Conservation (phyloP, 148 eudicot genomes). For the Talinum fruticosum region DNA sequence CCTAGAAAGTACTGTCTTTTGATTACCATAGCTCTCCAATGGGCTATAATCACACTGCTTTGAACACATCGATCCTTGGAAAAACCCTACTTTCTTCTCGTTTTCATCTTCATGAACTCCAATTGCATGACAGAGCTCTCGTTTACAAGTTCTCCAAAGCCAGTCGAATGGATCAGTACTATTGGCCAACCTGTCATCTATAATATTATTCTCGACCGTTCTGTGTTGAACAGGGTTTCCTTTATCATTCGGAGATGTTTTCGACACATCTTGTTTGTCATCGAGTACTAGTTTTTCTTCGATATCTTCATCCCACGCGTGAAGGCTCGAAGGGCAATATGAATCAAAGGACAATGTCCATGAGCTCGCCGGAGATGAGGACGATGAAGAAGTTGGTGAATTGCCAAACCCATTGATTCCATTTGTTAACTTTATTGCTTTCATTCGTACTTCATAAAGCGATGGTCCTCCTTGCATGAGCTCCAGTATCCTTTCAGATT, state of each 20-base stretch:
- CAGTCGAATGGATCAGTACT: slow-evolving; percentile 12
- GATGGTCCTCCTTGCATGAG: slow-evolving; percentile 33
- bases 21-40: neutral
- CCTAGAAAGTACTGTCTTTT: neutral
- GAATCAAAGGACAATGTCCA: slow-evolving; percentile 32
- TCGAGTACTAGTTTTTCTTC: neutral
- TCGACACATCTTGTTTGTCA: neutral
- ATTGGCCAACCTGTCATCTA: slow-evolving; percentile 6
- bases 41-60: slow-evolving; percentile 22
- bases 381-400: slow-evolving; percentile 20
- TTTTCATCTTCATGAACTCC: slow-evolving; percentile 13
- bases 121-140: slow-evolving; percentile 18
- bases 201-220: slow-evolving; percentile 9
- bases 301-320: slow-evolving; percentile 11
- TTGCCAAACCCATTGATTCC: slow-evolving; percentile 48
- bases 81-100: slow-evolving; percentile 21
- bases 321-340: slow-evolving; percentile 23
- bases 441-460: slow-evolving; percentile 36
- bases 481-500: slow-evolving; percentile 34
- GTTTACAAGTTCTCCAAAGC: neutral
- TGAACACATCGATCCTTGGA: slow-evolving; percentile 15
- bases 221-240: neutral
- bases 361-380: slow-evolving; percentile 17
- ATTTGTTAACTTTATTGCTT: slow-evolving; percentile 39
- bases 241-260: neutral